Conservation (phyloP, 768 basidiomycete genomes). For the Auriculariales sp. region DNA sequence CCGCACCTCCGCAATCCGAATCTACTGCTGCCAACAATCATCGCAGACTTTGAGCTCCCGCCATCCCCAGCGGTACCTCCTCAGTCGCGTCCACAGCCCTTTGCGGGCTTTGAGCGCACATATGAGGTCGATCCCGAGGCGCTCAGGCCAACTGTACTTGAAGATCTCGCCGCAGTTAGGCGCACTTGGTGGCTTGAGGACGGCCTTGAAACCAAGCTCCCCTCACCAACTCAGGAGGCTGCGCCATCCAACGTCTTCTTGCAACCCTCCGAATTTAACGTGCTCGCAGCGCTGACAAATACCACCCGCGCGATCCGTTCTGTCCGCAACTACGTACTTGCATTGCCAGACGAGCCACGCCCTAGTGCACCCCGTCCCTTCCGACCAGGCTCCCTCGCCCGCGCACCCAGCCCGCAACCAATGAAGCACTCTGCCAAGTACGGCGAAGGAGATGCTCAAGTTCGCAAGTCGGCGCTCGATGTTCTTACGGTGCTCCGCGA, state of each 20-base stretch:
- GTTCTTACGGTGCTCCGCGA: conserved; percentile 67
- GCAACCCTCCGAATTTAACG: conserved; percentile 26
- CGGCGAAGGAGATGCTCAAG: conserved; percentile 33
- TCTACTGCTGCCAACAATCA: conserved; percentile 24
- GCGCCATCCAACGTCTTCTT: conserved; percentile 1
- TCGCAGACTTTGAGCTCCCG: conserved; percentile 46
- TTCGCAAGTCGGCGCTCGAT: conserved; percentile 70
- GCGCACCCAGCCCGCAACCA: conserved; percentile 14
- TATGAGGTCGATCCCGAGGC: conserved; percentile 64
- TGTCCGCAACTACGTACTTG: conserved; percentile 70
- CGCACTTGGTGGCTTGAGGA: conserved; percentile 41
- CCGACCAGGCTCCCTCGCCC: conserved; percentile 31
- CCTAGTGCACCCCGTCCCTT: conserved; percentile 29
- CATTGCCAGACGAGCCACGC: conserved; percentile 62
- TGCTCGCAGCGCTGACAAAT: conserved; percentile 57
- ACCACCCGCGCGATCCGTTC: conserved; percentile 73
- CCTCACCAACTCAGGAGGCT: not conserved
- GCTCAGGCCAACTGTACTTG: conserved; percentile 60
- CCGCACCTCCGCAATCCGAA: conserved; percentile 25
- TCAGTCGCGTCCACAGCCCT: conserved; percentile 24
- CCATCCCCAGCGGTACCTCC: conserved; percentile 49
- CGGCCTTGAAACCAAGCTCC: not conserved
- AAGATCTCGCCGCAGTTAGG: conserved; percentile 55
- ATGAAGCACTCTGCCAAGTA: conserved; percentile 21
- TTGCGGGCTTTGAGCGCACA: conserved; percentile 44